A percentile compares a stretch with the other conserved stretches of the same genome.
These are phyloP conservation scores for Torrubiellomyces zombiae DNA, from an alignment of 2,329 filamentous ascomycete genomes.

Conservation along the genomic window DNA sequence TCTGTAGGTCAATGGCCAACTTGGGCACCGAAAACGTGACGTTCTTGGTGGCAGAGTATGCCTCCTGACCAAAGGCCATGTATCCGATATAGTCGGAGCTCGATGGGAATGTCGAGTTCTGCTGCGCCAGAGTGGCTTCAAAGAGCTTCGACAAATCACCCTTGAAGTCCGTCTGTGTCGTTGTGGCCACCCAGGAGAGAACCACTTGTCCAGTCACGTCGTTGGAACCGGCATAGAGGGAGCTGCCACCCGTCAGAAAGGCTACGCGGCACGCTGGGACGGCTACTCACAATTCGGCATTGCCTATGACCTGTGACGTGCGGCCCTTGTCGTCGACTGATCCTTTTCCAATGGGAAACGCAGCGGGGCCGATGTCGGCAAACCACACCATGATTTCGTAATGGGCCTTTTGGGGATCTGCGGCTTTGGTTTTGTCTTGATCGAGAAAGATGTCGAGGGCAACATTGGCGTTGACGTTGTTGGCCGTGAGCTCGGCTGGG, in stretches of 20 bases:
- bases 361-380: constrained; percentile 25
- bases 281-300: constrained; percentile 23
- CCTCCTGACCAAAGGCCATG: constrained; percentile 33
- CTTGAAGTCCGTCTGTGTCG: constrained; percentile 21
- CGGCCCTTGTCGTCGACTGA: constrained; percentile 8
- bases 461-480: constrained; percentile 34
- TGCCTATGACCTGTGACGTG: constrained; percentile 20
- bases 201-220: constrained; percentile 22
- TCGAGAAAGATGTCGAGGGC: constrained; percentile 44
- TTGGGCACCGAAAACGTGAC: constrained; percentile 25
- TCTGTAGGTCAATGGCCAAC: constrained; percentile 3
- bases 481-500: constrained; percentile 13
- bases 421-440: constrained; percentile 20
- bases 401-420: constrained; percentile 21
- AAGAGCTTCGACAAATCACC: constrained; percentile 31
- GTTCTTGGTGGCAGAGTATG: constrained; percentile 22
- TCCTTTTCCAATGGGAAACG: constrained; percentile 28
- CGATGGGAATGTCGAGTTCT: constrained; percentile 18
- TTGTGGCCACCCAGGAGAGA: constrained; percentile 29
- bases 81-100: constrained; percentile 31
- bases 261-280: too few species aligned
- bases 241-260: constrained; percentile 9
- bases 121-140: constrained; percentile 18
- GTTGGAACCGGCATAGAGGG: constrained; percentile 26
- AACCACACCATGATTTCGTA: constrained; percentile 44